phyloP scores from a whole-genome alignment of 2,329 filamentous ascomycete species.

The Ilyonectria mors-panacis region DNA sequence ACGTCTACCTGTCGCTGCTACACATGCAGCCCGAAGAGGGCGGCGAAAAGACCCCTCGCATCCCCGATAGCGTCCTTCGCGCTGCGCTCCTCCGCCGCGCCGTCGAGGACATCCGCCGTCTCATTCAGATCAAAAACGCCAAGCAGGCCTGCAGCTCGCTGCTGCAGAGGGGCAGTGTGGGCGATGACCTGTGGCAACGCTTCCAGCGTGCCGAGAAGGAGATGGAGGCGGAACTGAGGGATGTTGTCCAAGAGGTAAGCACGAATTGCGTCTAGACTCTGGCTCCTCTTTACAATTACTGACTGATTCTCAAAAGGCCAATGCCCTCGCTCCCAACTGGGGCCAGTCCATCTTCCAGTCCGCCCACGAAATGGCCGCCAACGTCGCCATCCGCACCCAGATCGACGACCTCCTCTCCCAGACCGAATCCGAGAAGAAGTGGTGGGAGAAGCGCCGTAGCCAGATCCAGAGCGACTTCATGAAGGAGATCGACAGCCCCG shows the following conservation, averaged over 20 bases:
- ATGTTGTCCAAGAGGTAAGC: conserved; percentile 91
- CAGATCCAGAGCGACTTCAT: conserved; percentile 83
- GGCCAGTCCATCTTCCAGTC: conserved; percentile 97
- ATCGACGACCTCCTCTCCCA: conserved; percentile 83
- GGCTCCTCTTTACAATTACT: conserved; percentile 12
- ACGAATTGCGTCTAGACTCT: neutral
- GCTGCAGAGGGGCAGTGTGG: conserved; percentile 91
- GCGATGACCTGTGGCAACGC: conserved; percentile 95
- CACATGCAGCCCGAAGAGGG: conserved; percentile 78
- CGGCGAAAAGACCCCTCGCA: conserved; percentile 75
- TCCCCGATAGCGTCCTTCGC: conserved; percentile 89
- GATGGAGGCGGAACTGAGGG: conserved; percentile 94
- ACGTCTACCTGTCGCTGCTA: conserved; percentile 93
- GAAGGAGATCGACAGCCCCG: conserved; percentile 83
- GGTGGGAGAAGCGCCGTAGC: conserved; percentile 90
- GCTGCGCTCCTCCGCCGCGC: conserved; percentile 91
- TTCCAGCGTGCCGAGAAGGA: conserved; percentile 95
- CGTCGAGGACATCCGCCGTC: conserved; percentile 91
- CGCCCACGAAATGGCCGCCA: conserved; percentile 95
- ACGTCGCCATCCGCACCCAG: conserved; percentile 81
- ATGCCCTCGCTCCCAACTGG: conserved; percentile 90
- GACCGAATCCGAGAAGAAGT: conserved; percentile 82
- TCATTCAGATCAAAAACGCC: conserved; percentile 88
- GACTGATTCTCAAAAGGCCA: conserved; percentile 73
- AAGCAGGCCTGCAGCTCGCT: conserved; percentile 90